These are phyloP conservation scores for Trichoderma gamsii DNA, from an alignment of 495 filamentous ascomycete genomes.

Conservation along the genomic window DNA sequence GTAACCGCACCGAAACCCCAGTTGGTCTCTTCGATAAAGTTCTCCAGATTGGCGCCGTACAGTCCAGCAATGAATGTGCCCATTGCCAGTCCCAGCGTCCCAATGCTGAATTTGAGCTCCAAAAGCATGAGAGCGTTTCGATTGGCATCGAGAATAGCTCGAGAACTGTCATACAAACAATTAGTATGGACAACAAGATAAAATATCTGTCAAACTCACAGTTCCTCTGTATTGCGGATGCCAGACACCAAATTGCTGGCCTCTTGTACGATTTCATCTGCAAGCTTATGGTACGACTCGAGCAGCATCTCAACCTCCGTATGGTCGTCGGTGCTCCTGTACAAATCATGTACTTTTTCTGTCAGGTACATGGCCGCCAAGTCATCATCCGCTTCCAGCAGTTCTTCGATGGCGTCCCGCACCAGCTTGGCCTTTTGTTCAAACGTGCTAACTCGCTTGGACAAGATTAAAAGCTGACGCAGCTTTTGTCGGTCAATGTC, in stretches of 20 bases:
- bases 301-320: slow-evolving; percentile 95
- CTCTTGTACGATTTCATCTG: slow-evolving; percentile 95
- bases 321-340: slow-evolving; percentile 79
- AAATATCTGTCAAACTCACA: slow-evolving; percentile 50
- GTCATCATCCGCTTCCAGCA: slow-evolving; percentile 97
- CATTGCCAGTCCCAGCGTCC: slow-evolving; percentile 82
- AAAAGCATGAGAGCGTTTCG: slow-evolving; percentile 98
- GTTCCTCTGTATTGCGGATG: slow-evolving; percentile 97
- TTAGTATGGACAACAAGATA: background rate
- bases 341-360: slow-evolving; percentile 69
- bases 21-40: slow-evolving; percentile 96
- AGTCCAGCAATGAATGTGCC: slow-evolving; percentile 94
- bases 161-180: slow-evolving; percentile 54
- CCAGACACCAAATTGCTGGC: slow-evolving; percentile 88
- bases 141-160: slow-evolving; percentile 95
- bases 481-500: slow-evolving; percentile 95
- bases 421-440: slow-evolving; percentile 95
- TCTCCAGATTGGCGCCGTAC: slow-evolving; percentile 98
- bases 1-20: slow-evolving; percentile 77
- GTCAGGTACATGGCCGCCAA: slow-evolving; percentile 90
- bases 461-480: slow-evolving; percentile 81
- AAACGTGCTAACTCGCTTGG: slow-evolving; percentile 92
- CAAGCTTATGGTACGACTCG: slow-evolving; percentile 95
- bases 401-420: slow-evolving; percentile 88
- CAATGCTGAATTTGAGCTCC: slow-evolving; percentile 92